phyloP scores from a whole-genome alignment of 805 yeast genomes.

The Candida succiphila region DNA sequence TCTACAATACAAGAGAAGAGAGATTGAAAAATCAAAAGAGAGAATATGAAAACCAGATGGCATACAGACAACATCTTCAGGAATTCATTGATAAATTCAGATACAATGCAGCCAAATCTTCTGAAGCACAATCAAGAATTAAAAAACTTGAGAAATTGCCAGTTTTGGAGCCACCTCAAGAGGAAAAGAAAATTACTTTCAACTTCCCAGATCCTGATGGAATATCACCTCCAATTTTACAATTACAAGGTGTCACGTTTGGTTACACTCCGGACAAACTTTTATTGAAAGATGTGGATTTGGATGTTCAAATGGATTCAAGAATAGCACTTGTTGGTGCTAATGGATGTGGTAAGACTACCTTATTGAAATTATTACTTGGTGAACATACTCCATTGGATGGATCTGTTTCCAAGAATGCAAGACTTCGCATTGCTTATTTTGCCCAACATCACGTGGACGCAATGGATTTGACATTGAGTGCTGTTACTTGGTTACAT shows the following conservation, averaged over 20 bases:
- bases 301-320: conserved; percentile 88
- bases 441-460: conserved; percentile 99
- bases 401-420: conserved; percentile 76
- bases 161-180: conserved; percentile 86
- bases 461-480: conserved; percentile 78
- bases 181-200: conserved; percentile 76
- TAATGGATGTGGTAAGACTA: conserved; percentile 98
- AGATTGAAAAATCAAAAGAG: conserved; percentile 86
- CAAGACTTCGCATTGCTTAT: conserved; percentile 86
- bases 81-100: conserved; percentile 91
- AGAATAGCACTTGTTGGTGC: conserved; percentile 98
- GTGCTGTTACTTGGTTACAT: conserved; percentile 95
- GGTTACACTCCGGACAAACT: conserved; percentile 66
- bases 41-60: conserved; percentile 98
- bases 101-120: conserved; percentile 94
- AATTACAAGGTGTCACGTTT: conserved; percentile 76
- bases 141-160: conserved; percentile 95
- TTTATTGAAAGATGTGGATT: conserved; percentile 65
- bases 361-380: conserved; percentile 78
- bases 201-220: conserved; percentile 93
- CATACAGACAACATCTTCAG: conserved; percentile 87
- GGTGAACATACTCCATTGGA: conserved; percentile 62
- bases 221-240: conserved; percentile 88
- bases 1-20: conserved; percentile 91
- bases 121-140: conserved; percentile 97